Evolutionary conservation across 2,329 filamentous ascomycete species (phyloP).

Genomic region (Allantophomopsis lycopodina): DNA sequence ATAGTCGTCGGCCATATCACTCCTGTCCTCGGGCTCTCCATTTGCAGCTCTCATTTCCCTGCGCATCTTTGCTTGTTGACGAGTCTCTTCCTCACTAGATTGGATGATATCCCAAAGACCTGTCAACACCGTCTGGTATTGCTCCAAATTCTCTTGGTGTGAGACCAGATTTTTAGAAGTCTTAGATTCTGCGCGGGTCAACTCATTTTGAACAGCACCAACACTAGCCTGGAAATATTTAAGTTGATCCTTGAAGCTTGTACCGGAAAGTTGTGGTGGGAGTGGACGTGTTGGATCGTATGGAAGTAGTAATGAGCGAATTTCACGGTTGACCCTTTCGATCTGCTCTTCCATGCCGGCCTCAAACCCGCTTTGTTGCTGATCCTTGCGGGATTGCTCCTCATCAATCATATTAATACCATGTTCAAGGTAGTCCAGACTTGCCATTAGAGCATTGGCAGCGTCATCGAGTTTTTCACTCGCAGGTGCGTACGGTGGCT

Average conservation of each 20-base stretch:
- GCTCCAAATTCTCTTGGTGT: conserved; percentile 29
- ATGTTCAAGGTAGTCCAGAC: conserved; percentile 60
- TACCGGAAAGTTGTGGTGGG: conserved; percentile 41
- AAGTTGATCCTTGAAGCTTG: conserved; percentile 52
- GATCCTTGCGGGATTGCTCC: conserved; percentile 32
- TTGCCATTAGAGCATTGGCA: conserved; percentile 33
- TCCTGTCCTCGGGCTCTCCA: conserved; percentile 42
- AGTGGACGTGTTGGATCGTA: conserved; percentile 34
- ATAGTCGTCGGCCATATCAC: conserved; percentile 47
- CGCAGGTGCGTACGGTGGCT: conserved; percentile 20
- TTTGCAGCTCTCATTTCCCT: conserved; percentile 35
- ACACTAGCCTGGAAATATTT: conserved; percentile 52
- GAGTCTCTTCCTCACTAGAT: conserved; percentile 36
- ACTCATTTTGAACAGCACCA: conserved; percentile 26
- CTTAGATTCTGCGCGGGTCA: conserved; percentile 9
- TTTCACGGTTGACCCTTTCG: conserved; percentile 46
- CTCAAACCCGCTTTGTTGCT: conserved; percentile 10
- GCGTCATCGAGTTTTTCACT: conserved; percentile 27
- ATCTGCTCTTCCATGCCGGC: conserved; percentile 34
- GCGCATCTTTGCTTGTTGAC: conserved; percentile 37
- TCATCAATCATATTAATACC: conserved; percentile 46
- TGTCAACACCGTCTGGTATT: conserved; percentile 37
- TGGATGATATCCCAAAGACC: conserved; percentile 37
- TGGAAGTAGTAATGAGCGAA: conserved; percentile 42
- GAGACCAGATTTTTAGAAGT: conserved; percentile 7